Conservation (phyloP, 192 early-diverging fungal genomes). For the Phycomyces nitens region DNA sequence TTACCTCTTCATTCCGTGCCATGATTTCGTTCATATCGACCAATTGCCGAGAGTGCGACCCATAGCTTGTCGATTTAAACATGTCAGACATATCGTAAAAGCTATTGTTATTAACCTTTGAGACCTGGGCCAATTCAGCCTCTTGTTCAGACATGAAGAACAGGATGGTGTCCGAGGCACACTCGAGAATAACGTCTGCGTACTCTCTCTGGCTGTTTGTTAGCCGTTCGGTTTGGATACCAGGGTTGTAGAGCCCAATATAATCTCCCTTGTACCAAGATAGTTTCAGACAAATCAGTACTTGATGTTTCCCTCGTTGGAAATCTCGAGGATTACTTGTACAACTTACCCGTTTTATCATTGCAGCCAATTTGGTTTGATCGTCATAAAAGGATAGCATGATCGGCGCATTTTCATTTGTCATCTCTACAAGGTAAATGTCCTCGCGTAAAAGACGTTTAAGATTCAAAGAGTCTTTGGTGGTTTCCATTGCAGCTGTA, state of each 20-base stretch:
- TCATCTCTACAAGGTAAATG: constrained; percentile 15
- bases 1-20: constrained; percentile 21
- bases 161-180: constrained; percentile 12
- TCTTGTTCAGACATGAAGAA: constrained; percentile 29
- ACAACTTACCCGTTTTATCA: constrained; percentile 16
- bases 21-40: background rate
- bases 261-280: constrained; percentile 12
- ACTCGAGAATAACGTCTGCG: constrained; percentile 17
- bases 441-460: background rate
- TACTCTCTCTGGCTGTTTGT: constrained; percentile 2
- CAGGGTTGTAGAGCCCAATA: constrained; percentile 21
- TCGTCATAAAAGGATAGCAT: constrained; percentile 22
- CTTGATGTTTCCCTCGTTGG: no score
- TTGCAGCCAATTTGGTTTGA: constrained; percentile 1
- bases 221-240: background rate
- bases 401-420: background rate
- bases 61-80: background rate
- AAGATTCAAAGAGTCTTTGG: background rate
- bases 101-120: constrained; percentile 4
- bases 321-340: no score
- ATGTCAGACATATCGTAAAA: background rate
- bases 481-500: background rate
- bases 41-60: background rate
- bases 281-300: background rate
- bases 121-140: constrained; percentile 11